Evolutionary conservation across 2,329 filamentous ascomycete species (phyloP), one percentile per base, ranked within the genome.

Genomic region (Phyllosticta ampelicida): DNA sequence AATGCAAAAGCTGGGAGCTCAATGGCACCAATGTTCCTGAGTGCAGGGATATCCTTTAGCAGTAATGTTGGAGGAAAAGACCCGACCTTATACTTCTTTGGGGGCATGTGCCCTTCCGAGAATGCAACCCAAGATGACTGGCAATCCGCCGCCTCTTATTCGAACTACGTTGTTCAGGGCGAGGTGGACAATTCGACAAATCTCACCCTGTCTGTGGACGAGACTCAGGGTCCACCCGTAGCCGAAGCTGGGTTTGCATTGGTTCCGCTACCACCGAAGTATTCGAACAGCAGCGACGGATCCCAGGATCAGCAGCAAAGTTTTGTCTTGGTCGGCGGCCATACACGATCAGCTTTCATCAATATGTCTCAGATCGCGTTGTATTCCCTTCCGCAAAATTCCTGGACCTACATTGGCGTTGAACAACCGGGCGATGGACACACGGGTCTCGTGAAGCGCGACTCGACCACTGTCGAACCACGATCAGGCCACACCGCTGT

Each of bases 281-380:
- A 83, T 63, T 85, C 86, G 19, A 87, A 87, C 67, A 79, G 79
- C 4, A 84, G 82, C 8, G 74, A 73, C 16, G 85, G 82, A 2
- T 77, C 78, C 2, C 76, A 86, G 48, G 86, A 84, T 4, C 86
- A 90, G 67, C 84, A 91, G 68, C 84, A 86, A 62, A 85, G 86
- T 64, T 92, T 89, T 63, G 82, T 96, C 11, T 74, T 96, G 20
- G 75, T 96, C 16, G 92, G 91, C 48, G 92, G 92, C 0, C 90
- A 96, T 68, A 95, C 90, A 0, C 78, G 83, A 64, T 73, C 77
- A 16, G 91, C 90, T 0, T 96, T 96, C 68, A 86, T 96, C 74
- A 95, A 96, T 70, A 96, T 95, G 86, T 95, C 89, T 59, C 89
- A 90, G 50, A 83, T 92, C 1, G 92, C 90, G 0, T 76, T 96